phyloP scores from a whole-genome alignment of 306 rosid genomes.

The Rosa persica region DNA sequence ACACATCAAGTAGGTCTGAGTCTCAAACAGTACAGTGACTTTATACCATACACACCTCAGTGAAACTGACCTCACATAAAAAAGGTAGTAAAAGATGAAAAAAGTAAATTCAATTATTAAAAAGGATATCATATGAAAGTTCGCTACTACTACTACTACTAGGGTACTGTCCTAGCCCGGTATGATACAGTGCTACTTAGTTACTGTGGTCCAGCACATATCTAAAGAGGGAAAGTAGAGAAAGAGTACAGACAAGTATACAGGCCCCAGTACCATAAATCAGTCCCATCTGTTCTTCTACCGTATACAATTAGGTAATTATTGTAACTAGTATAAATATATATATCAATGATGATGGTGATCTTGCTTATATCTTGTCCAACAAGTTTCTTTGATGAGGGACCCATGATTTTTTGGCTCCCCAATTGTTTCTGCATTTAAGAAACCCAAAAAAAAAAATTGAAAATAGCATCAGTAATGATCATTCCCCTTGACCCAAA shows the following conservation, averaged over 20 bases:
- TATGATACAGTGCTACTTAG: conserved; percentile 28
- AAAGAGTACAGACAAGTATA: conserved; percentile 29
- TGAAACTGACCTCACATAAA: conserved; percentile 1
- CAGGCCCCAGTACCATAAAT: conserved; percentile 46
- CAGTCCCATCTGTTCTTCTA: conserved; percentile 54
- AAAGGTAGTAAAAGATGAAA: not conserved
- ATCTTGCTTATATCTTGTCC: conserved; percentile 55
- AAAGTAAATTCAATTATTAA: conserved; percentile 25
- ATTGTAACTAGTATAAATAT: conserved; percentile 68
- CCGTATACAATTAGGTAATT: conserved; percentile 69
- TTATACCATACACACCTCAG: not conserved
- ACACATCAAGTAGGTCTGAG: conserved; percentile 9
- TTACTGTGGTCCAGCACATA: conserved; percentile 48
- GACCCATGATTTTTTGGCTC: conserved; percentile 56
- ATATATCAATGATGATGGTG: conserved; percentile 37
- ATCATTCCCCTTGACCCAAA: conserved; percentile 1
- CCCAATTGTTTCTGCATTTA: conserved; percentile 62
- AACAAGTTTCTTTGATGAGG: conserved; percentile 47
- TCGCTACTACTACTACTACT: not conserved
- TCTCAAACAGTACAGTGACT: not conserved
- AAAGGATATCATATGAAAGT: conserved; percentile 9
- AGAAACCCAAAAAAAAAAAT: not conserved
- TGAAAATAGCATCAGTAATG: not conserved
- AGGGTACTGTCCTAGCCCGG: not conserved
- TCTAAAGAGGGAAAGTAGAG: conserved; percentile 16